phyloP scores from a whole-genome alignment of 2,329 filamentous ascomycete species.

The Beauveria sp. region DNA sequence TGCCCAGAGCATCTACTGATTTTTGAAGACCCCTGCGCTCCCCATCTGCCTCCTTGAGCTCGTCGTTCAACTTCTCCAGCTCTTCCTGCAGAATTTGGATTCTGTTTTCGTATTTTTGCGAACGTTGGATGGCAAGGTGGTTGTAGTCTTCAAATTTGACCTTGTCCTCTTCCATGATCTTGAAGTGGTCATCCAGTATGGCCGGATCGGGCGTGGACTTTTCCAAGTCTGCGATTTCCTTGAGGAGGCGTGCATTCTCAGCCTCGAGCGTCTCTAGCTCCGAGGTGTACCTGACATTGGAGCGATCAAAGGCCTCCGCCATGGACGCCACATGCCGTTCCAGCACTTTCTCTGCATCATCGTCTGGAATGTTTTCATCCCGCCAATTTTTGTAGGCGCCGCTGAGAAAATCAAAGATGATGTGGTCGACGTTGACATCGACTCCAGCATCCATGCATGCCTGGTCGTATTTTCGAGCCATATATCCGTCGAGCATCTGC shows the following conservation, averaged over 20 bases:
- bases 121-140: slow-evolving; percentile 70
- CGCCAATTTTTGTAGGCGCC: slow-evolving; percentile 88
- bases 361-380: slow-evolving; percentile 81
- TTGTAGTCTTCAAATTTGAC: slow-evolving; percentile 96
- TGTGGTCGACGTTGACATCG: slow-evolving; percentile 81
- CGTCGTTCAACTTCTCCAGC: slow-evolving; percentile 67
- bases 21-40: slow-evolving; percentile 75
- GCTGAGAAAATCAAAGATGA: slow-evolving; percentile 89
- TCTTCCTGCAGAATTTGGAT: slow-evolving; percentile 80
- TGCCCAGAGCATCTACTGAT: slow-evolving; percentile 84
- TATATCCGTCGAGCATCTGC: slow-evolving; percentile 84
- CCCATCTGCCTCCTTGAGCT: slow-evolving; percentile 72
- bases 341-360: slow-evolving; percentile 71
- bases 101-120: slow-evolving; percentile 79
- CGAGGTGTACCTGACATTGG: slow-evolving; percentile 76
- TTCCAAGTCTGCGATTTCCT: slow-evolving; percentile 84
- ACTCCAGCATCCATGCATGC: slow-evolving; percentile 82
- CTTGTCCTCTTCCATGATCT: slow-evolving; percentile 89
- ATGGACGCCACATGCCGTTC: slow-evolving; percentile 80
- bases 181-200: slow-evolving; percentile 80
- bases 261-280: slow-evolving; percentile 81
- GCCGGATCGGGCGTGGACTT: slow-evolving; percentile 78
- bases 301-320: slow-evolving; percentile 77
- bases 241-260: slow-evolving; percentile 70
- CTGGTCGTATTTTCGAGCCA: slow-evolving; percentile 73